Base-by-base conservation (phyloP, 1,284 basidiomycete genomes). In the Porphyrellus sp. region DNA sequence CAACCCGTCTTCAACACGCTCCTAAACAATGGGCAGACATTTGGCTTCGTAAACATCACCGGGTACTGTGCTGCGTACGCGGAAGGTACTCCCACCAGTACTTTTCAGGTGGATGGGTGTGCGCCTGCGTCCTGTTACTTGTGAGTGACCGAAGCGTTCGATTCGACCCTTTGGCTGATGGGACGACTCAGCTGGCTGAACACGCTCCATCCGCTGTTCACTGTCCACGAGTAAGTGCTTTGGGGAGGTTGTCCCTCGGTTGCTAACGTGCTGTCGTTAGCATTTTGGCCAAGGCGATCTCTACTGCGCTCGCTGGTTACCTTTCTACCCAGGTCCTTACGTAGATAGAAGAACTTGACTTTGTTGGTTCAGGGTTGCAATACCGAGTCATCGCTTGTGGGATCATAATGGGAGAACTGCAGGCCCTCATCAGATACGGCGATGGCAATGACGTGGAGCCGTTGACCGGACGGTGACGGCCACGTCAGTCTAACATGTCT, bases 51-150 rank as follows among this genome's bases (percentile, higher is more conserved):
- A 18, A 82, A 85, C 54, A 59, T 71, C 5, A 83, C 82, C 1
- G 83, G 82, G 4, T 85, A 72, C 56, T 83, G 82, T 59, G 72
- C 74, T 21, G 80, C 77, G 2, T 85, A 85, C 64, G 68, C 78
- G 63, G 79, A 79, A 59, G 82, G 83, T 16, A 82, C 80, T 0
- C 73, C 77, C 2, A 67, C 70, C 6, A 58, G 53, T 45, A 79
- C 76, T 18, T 81, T 80, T 27, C 79, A 84, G 64, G 72, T 77
- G 8, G 64, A 72, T 8, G 77, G 77, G 1, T 85, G 80, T 64
- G 82, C 80, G 8, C 83, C 82, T 4, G 81, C 82, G 38, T 80
- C 79, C 16, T 82, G 72, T 45, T 85, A 84, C 62, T 85, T 85
- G 83, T 83, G 63, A 68, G 81, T 73, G 6, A 1, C 7, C 25